Evolutionary conservation across 1,139 yeast species (phyloP).

Genomic region (Candida frijolesensis): DNA sequence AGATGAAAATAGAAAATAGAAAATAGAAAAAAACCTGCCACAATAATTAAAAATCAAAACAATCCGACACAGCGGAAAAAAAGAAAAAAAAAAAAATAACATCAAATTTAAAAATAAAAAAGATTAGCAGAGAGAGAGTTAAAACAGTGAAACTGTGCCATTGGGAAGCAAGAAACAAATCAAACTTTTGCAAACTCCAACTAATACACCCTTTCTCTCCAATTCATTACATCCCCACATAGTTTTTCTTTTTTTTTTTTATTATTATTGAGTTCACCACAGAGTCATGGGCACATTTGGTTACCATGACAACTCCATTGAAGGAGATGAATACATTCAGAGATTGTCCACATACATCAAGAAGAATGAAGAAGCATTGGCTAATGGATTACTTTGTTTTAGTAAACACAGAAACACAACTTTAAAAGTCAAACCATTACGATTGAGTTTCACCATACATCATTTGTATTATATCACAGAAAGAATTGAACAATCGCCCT

Average conservation of each 20-base stretch:
- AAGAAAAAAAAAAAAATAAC: background rate
- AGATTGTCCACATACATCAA: slow-evolving; percentile 42
- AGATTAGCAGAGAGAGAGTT: too few species aligned
- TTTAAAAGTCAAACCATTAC: slow-evolving; percentile 45
- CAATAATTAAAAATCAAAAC: slow-evolving; percentile 6
- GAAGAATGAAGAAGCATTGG: slow-evolving; percentile 47
- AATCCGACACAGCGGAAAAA: background rate
- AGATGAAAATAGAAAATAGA: background rate
- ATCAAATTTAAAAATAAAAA: background rate
- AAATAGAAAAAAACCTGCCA: slow-evolving; percentile 1
- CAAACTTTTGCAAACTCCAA: background rate
- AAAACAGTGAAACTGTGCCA: background rate
- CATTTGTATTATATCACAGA: slow-evolving; percentile 64
- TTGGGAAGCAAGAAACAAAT: background rate
- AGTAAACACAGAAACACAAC: slow-evolving; percentile 31
- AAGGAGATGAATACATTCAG: slow-evolving; percentile 47
- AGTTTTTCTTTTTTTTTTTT: background rate
- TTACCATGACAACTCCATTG: slow-evolving; percentile 32
- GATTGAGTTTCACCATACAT: slow-evolving; percentile 60
- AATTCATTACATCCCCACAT: too few species aligned
- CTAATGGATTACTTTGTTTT: slow-evolving; percentile 47
- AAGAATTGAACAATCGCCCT: slow-evolving; percentile 54
- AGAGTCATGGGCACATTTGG: slow-evolving; percentile 22
- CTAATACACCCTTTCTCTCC: background rate
- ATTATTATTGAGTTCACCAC: background rate